phyloP scores from a whole-genome alignment of 2,329 filamentous ascomycete species.

The Fusarium sp. region DNA sequence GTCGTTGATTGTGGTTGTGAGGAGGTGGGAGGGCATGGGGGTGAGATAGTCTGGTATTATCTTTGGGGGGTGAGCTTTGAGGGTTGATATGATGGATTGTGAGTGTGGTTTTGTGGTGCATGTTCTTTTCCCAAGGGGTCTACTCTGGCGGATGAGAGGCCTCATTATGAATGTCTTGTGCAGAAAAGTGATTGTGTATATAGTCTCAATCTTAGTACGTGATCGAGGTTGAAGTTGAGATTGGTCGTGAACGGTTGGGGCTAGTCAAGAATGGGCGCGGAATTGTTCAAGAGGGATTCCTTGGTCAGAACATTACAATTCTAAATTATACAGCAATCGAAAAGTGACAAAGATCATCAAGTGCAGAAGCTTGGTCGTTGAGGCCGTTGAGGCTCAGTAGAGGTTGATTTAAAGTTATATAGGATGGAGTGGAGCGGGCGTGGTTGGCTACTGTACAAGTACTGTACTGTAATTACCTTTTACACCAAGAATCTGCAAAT shows the following conservation, averaged over 20 bases:
- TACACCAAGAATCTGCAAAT: no score
- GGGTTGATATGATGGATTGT: conserved; percentile 21
- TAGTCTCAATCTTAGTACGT: neutral
- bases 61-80: conserved; percentile 46
- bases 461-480: no score
- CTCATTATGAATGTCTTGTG: no score
- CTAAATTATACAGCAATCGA: no score
- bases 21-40: conserved; percentile 70
- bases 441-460: no score
- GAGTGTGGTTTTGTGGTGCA: conserved; percentile 17
- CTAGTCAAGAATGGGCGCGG: neutral
- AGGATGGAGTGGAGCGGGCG: neutral
- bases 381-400: neutral
- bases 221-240: neutral
- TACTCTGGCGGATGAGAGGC: conserved; percentile 16
- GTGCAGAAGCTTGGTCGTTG: no score
- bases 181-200: neutral
- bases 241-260: no score
- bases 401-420: neutral
- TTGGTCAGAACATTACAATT: neutral
- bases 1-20: conserved; percentile 69
- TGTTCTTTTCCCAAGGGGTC: neutral
- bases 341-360: no score
- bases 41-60: conserved; percentile 58
- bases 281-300: neutral